Conservation (phyloP, 305 asterid genomes). For the Rubia peregrina region DNA sequence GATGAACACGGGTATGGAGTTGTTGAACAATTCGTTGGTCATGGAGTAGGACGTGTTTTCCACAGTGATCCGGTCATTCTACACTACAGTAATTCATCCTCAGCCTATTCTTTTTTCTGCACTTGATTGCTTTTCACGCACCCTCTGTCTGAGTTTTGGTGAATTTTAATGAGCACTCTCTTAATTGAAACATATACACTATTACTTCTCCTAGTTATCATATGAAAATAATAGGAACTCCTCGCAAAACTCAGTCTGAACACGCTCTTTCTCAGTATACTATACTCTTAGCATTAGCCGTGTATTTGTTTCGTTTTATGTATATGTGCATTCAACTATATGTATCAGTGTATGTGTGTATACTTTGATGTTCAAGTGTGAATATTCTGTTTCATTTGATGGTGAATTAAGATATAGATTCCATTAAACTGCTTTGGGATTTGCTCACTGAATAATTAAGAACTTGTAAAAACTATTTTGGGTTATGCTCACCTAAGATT, state of each 20-base stretch:
- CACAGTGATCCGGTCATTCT: slow-evolving; percentile 91
- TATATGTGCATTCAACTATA: neutral
- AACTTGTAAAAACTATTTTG: too few relatives aligned
- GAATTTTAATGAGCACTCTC: neutral
- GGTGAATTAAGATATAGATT: slow-evolving; percentile 3
- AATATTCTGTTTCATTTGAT: neutral
- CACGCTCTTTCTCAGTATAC: too few relatives aligned
- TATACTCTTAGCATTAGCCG: too few relatives aligned
- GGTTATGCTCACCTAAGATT: too few relatives aligned
- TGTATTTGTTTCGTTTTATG: neutral
- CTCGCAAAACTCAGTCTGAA: too few relatives aligned
- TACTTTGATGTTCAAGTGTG: neutral
- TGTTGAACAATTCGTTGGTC: slow-evolving; percentile 90
- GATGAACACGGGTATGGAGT: slow-evolving; percentile 73
- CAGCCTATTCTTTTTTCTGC: neutral
- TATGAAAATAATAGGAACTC: too few relatives aligned
- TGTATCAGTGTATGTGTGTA: too few relatives aligned
- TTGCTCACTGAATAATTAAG: neutral
- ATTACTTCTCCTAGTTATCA: too few relatives aligned
- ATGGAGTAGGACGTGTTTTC: slow-evolving; percentile 89
- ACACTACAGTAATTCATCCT: slow-evolving; percentile 56
- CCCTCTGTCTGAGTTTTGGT: neutral
- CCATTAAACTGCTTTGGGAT: neutral
- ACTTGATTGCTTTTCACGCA: neutral
- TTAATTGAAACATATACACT: neutral